These are phyloP conservation scores for Pulveroboletus sp. DNA, from an alignment of 768 basidiomycete species.

Conservation along the genomic window DNA sequence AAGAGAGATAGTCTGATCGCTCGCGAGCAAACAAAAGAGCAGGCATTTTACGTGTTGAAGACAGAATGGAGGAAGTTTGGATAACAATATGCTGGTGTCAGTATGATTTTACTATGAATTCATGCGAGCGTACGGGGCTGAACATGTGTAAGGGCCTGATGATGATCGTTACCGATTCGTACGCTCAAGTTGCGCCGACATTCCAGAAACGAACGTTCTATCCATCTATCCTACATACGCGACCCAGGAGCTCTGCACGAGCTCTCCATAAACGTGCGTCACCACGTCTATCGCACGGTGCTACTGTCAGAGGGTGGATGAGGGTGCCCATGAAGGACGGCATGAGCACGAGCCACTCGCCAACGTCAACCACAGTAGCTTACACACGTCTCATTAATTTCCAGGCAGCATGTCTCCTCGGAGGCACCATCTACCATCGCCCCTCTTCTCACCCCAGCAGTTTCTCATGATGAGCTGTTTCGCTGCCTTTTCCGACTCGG, in stretches of 20 bases:
- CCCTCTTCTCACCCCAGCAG: conserved; percentile 25
- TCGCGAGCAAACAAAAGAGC: neutral
- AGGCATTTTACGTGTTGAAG: conserved; percentile 18
- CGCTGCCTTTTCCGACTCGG: conserved; percentile 16
- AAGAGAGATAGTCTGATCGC: conserved; percentile 8
- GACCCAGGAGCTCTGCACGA: conserved; percentile 2
- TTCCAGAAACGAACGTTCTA: conserved; percentile 10
- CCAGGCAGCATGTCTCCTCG: conserved; percentile 25
- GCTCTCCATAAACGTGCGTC: neutral
- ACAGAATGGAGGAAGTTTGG: neutral
- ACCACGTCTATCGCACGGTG: neutral
- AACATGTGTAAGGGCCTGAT: conserved; percentile 20
- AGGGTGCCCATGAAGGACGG: neutral
- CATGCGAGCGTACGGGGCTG: conserved; percentile 4
- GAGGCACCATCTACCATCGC: conserved; percentile 17
- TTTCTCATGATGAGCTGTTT: conserved; percentile 26
- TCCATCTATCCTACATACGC: conserved; percentile 15
- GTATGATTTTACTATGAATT: conserved; percentile 7
- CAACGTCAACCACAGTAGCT: conserved; percentile 12
- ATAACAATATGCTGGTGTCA: neutral
- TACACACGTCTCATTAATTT: conserved; percentile 24
- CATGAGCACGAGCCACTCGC: neutral
- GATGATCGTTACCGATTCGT: neutral
- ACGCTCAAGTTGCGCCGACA: conserved; percentile 7
- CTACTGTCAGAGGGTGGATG: neutral